These are phyloP conservation scores for Cryptococcus sp. DNA, from an alignment of 1,284 basidiomycete genomes.

Conservation along the genomic window DNA sequence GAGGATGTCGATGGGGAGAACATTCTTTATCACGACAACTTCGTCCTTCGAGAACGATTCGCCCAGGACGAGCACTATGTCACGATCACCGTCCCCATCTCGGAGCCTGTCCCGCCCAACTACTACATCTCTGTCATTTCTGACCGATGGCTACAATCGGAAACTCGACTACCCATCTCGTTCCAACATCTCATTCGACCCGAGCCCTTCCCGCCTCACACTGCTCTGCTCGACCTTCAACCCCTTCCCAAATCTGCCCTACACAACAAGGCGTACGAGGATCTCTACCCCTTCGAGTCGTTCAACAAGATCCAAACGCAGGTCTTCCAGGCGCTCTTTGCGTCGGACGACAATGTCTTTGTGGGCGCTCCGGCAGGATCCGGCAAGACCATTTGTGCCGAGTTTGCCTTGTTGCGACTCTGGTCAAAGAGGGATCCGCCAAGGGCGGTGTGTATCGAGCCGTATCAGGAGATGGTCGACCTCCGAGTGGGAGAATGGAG, in stretches of 20 bases:
- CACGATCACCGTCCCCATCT: slow-evolving; percentile 91
- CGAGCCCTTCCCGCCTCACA: slow-evolving; percentile 91
- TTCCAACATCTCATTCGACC: slow-evolving; percentile 98
- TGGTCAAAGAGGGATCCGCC: slow-evolving; percentile 80
- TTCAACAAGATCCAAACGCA: slow-evolving; percentile 99
- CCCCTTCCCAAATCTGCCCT: slow-evolving; percentile 81
- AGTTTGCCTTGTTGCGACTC: slow-evolving; percentile 85
- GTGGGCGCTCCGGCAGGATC: slow-evolving; percentile 94
- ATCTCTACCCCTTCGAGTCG: slow-evolving; percentile 72
- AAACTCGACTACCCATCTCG: slow-evolving; percentile 89
- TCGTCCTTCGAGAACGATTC: slow-evolving; percentile 85
- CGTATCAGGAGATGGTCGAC: slow-evolving; percentile 95
- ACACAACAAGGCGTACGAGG: slow-evolving; percentile 85
- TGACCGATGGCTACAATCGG: slow-evolving; percentile 92
- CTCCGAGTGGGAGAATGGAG: slow-evolving; percentile 83
- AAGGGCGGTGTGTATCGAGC: slow-evolving; percentile 93
- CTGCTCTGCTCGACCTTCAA: slow-evolving; percentile 88
- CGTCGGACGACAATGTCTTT: slow-evolving; percentile 91
- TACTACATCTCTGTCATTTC: slow-evolving; percentile 95
- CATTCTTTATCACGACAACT: slow-evolving; percentile 88
- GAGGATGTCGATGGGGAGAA: slow-evolving; percentile 97
- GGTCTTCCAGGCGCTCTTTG: slow-evolving; percentile 96
- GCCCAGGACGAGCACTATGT: slow-evolving; percentile 90
- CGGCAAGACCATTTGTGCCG: slow-evolving; percentile 95
- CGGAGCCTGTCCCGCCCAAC: slow-evolving; percentile 93